phyloP scores from a whole-genome alignment of 2,329 filamentous ascomycete species.

The Sarocladium kiliense region DNA sequence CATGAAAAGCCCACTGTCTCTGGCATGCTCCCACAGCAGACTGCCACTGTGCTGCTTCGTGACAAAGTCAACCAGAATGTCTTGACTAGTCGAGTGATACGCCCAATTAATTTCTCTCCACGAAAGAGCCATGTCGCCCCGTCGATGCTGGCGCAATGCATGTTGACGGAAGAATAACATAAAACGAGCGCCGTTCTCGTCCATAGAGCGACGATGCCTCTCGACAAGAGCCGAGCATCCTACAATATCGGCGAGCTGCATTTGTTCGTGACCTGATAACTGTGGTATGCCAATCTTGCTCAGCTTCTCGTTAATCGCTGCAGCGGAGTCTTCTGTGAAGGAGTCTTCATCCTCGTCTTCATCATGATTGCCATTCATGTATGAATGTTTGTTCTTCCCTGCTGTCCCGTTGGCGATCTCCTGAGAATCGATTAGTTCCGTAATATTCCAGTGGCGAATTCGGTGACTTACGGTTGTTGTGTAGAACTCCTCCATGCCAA shows the following conservation, averaged over 20 bases:
- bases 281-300: slow-evolving; percentile 69
- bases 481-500: slow-evolving; percentile 58
- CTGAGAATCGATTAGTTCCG: not conserved
- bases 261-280: slow-evolving; percentile 80
- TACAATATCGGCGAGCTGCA: slow-evolving; percentile 76
- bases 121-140: slow-evolving; percentile 60
- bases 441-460: slow-evolving; percentile 6
- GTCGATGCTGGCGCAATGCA: slow-evolving; percentile 61
- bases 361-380: slow-evolving; percentile 27
- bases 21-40: slow-evolving; percentile 79
- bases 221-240: slow-evolving; percentile 82
- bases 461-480: slow-evolving; percentile 18
- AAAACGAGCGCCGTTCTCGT: slow-evolving; percentile 83
- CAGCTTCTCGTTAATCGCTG: slow-evolving; percentile 70
- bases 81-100: slow-evolving; percentile 79
- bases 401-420: slow-evolving; percentile 6
- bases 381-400: slow-evolving; percentile 28
- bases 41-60: slow-evolving; percentile 72
- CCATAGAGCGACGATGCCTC: slow-evolving; percentile 81
- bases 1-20: slow-evolving; percentile 88
- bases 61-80: slow-evolving; percentile 82
- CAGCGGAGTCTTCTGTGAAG: slow-evolving; percentile 67
- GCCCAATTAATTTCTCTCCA: slow-evolving; percentile 84
- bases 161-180: slow-evolving; percentile 84
- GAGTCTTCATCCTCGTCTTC: slow-evolving; percentile 52